These are phyloP conservation scores for Euphorbia peplus DNA, from an alignment of 345 rosid genomes.

Conservation along the genomic window DNA sequence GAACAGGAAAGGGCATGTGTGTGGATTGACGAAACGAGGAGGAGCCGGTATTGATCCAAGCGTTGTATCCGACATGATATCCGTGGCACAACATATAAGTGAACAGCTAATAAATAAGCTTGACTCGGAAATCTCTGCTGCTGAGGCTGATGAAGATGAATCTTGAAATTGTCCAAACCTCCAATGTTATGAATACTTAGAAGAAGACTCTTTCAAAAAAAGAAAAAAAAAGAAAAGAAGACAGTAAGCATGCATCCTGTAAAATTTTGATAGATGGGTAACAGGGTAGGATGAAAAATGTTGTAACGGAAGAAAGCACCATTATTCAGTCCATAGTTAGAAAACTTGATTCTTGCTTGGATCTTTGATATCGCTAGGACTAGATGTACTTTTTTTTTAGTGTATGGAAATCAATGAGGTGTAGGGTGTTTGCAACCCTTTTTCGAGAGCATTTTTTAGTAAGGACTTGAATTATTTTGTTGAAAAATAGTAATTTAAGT, in stretches of 20 bases:
- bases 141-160: slow-evolving; percentile 51
- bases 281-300: background rate
- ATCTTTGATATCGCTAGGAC: background rate
- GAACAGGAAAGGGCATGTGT: slow-evolving; percentile 63
- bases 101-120: slow-evolving; percentile 59
- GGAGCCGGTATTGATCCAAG: slow-evolving; percentile 82
- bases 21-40: slow-evolving; percentile 82
- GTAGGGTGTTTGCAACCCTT: background rate
- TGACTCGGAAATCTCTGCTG: slow-evolving; percentile 74
- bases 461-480: too few species aligned
- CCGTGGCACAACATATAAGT: slow-evolving; percentile 64
- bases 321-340: too few species aligned
- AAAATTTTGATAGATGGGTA: too few species aligned
- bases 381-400: too few species aligned
- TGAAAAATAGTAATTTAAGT: too few species aligned
- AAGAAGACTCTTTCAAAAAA: too few species aligned
- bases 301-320: background rate
- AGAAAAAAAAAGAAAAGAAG: too few species aligned
- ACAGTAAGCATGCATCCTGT: background rate
- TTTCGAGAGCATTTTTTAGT: too few species aligned
- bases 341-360: background rate
- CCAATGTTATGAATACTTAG: background rate
- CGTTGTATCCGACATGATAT: slow-evolving; percentile 77
- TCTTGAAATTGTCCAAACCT: slow-evolving; percentile 8
- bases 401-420: background rate